Evolutionary conservation across 75 land plant species (phyloP).

Genomic region (Sequoiadendron giganteum): DNA sequence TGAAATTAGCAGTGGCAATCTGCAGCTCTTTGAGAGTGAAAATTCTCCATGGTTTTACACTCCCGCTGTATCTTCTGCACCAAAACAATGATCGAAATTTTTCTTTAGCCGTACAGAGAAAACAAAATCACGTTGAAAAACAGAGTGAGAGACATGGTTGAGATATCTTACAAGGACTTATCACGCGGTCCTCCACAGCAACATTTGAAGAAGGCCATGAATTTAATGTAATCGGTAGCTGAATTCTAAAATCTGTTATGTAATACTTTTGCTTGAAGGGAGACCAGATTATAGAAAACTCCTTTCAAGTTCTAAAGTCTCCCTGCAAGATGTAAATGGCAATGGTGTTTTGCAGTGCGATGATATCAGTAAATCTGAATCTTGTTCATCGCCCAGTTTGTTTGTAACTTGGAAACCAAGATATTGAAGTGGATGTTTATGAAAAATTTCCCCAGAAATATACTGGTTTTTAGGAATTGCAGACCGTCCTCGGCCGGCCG

Average conservation of each 20-base stretch:
- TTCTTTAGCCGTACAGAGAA: not conserved
- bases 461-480: not conserved
- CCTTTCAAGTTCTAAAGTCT: not conserved
- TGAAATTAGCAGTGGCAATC: conserved; percentile 16
- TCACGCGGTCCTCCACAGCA: conserved; percentile 2
- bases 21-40: conserved; percentile 13
- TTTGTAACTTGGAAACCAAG: not conserved
- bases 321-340: not conserved
- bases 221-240: not conserved
- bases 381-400: not conserved
- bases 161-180: not conserved
- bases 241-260: not conserved
- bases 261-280: not conserved
- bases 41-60: conserved; percentile 8
- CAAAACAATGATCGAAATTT: not conserved
- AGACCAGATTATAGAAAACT: not conserved
- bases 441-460: not conserved
- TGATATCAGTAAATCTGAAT: not conserved
- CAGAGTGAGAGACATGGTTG: not conserved
- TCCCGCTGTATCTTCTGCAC: not conserved
- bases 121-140: not conserved
- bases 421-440: not conserved
- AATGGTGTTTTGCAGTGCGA: not conserved
- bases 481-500: not conserved
- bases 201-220: not conserved